Evolutionary conservation across 129 eudicot genomes (phyloP).

Genomic region (Escallonia rubra): DNA sequence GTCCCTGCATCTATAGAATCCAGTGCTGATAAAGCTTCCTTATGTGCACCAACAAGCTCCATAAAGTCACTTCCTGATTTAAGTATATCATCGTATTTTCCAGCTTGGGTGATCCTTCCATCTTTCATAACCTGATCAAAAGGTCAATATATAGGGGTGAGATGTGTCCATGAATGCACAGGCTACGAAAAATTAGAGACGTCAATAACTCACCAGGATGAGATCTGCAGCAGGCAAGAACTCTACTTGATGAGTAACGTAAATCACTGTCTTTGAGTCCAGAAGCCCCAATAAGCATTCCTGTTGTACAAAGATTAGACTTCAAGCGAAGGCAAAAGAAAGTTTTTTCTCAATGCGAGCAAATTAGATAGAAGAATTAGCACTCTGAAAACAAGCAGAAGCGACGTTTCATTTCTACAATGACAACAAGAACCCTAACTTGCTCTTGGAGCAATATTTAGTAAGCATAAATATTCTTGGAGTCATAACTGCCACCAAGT

Average conservation of each 20-base stretch:
- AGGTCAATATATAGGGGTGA: background rate
- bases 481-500: background rate
- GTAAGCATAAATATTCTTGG: background rate
- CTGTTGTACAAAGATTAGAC: too few relatives aligned
- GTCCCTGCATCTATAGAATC: slow-evolving; percentile 29
- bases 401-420: too few relatives aligned
- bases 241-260: too few relatives aligned
- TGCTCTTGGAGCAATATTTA: background rate
- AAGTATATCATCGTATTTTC: slow-evolving; percentile 70
- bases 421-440: too few relatives aligned
- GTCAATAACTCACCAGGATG: too few relatives aligned
- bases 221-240: too few relatives aligned
- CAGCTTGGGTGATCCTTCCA: slow-evolving; percentile 73
- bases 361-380: background rate
- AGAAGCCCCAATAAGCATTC: too few relatives aligned
- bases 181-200: too few relatives aligned
- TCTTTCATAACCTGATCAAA: slow-evolving; percentile 66
- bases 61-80: slow-evolving; percentile 65
- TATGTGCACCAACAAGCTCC: slow-evolving; percentile 89
- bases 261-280: too few relatives aligned
- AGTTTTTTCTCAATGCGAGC: background rate
- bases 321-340: background rate
- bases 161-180: background rate
- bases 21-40: slow-evolving; percentile 59
- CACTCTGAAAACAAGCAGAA: background rate